Percentiles rank a stretch among this genome's conserved stretches.
Evolutionary conservation across 2,329 filamentous ascomycete genomes (phyloP).

Genomic region (Domatiomyces catenatus): DNA sequence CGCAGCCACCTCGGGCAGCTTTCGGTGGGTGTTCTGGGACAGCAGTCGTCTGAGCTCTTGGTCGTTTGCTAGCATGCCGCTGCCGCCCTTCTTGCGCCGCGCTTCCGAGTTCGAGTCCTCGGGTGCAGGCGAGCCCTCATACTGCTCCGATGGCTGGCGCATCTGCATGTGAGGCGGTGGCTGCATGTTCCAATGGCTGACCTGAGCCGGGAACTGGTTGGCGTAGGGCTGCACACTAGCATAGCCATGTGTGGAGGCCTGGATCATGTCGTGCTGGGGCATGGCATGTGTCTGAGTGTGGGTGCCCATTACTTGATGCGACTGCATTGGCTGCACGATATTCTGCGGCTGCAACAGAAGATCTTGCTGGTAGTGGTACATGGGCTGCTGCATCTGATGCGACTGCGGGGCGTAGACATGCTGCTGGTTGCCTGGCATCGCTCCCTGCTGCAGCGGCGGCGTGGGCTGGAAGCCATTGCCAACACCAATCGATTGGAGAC

Average conservation of each 20-base stretch:
- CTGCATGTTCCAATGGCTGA: constrained; percentile 21
- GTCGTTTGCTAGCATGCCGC: constrained; percentile 34
- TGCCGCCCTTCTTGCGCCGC: constrained; percentile 31
- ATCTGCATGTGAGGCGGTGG: constrained; percentile 11
- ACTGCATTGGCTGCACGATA: constrained; percentile 2
- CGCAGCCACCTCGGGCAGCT: constrained; percentile 31
- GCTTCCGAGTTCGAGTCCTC: constrained; percentile 29
- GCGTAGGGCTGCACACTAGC: constrained; percentile 22
- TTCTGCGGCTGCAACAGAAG: constrained; percentile 8
- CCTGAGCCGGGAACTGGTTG: constrained; percentile 22
- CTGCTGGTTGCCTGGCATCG: neutral
- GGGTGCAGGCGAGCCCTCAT: constrained; percentile 25
- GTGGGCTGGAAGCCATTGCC: constrained; percentile 15
- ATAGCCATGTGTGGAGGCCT: constrained; percentile 13
- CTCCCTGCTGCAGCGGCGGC: constrained; percentile 24
- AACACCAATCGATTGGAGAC: constrained; percentile 29
- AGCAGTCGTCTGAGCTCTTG: constrained; percentile 33
- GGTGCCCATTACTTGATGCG: neutral
- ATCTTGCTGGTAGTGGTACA: constrained; percentile 1
- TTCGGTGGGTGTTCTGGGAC: constrained; percentile 31
- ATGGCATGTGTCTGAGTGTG: neutral
- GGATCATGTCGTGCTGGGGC: constrained; percentile 13
- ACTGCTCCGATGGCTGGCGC: constrained; percentile 16
- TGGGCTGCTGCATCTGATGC: neutral
- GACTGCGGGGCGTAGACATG: constrained; percentile 11